phyloP scores from a whole-genome alignment of 2,329 filamentous ascomycete genomes.

The Paraphoma chrysanthemicola region DNA sequence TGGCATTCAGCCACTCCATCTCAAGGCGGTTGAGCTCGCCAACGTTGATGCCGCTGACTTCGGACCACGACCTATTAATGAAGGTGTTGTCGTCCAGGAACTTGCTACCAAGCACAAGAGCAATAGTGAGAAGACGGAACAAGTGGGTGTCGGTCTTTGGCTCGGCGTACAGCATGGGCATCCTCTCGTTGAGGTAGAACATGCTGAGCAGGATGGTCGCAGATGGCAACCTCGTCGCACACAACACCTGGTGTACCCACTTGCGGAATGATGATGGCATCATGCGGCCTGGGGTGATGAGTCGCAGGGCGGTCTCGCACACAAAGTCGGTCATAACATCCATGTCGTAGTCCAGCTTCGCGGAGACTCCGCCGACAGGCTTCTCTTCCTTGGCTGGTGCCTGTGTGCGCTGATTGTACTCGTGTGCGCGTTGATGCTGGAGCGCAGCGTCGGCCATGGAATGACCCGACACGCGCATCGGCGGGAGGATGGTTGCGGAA shows the following conservation, averaged over 20 bases:
- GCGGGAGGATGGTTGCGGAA: conserved; percentile 55
- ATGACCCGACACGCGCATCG: conserved; percentile 52
- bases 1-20: conserved; percentile 83
- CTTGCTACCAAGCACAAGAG: conserved; percentile 88
- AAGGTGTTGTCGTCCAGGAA: conserved; percentile 97
- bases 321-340: conserved; percentile 96
- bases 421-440: conserved; percentile 50
- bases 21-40: conserved; percentile 84
- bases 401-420: conserved; percentile 46
- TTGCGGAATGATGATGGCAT: conserved; percentile 82
- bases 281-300: conserved; percentile 67
- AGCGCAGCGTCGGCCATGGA: conserved; percentile 46
- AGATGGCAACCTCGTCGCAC: conserved; percentile 86
- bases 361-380: conserved; percentile 84
- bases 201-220: conserved; percentile 90
- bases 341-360: conserved; percentile 95
- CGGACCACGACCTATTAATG: conserved; percentile 95
- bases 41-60: conserved; percentile 89
- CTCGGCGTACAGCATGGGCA: conserved; percentile 72
- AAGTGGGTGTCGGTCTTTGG: conserved; percentile 70
- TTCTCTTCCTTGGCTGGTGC: conserved; percentile 66
- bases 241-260: conserved; percentile 89
- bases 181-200: conserved; percentile 84
- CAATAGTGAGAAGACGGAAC: conserved; percentile 86
- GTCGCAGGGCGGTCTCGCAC: conserved; percentile 81